Conservation (phyloP, 352 stramenopile species). For the Pythium rishiriense region DNA sequence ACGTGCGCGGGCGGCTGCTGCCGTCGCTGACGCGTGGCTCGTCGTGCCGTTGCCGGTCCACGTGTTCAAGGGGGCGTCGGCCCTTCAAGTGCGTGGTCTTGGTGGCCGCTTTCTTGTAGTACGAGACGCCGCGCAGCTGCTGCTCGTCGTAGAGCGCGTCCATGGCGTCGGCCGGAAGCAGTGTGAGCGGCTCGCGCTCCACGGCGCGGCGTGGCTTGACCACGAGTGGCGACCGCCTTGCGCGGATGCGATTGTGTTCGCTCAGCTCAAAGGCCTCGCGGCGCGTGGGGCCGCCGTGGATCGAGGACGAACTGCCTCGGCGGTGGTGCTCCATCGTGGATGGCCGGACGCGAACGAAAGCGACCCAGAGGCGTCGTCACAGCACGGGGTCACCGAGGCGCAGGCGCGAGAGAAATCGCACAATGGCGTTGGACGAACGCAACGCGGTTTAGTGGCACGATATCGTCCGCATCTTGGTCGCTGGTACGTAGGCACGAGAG, state of each 20-base stretch:
- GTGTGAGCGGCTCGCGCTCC: slow-evolving; percentile 13
- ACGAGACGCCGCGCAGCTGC: background rate
- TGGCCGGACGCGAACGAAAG: slow-evolving; percentile 12
- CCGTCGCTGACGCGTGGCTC: slow-evolving; percentile 14
- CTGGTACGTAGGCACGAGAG: no score
- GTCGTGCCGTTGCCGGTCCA: slow-evolving; percentile 7
- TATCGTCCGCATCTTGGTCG: background rate
- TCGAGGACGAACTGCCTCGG: background rate
- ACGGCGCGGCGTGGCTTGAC: slow-evolving; percentile 14
- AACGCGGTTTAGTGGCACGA: background rate
- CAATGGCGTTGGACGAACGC: background rate
- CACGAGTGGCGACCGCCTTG: background rate
- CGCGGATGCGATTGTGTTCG: background rate
- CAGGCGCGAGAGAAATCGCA: slow-evolving; percentile 1
- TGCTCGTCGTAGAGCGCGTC: slow-evolving; percentile 22
- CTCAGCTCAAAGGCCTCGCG: background rate
- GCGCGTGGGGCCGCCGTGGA: background rate
- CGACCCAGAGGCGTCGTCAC: background rate
- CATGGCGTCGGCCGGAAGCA: slow-evolving; percentile 22
- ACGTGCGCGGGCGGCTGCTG: slow-evolving; percentile 24
- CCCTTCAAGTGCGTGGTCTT: background rate
- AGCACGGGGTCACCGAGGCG: background rate
- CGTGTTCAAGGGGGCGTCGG: background rate
- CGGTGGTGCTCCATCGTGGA: background rate
- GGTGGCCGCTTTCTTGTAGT: background rate